Evolutionary conservation across 2,329 filamentous ascomycete genomes (phyloP), one percentile per base, ranked within the genome.

Genomic region (Fusarium sp.): DNA sequence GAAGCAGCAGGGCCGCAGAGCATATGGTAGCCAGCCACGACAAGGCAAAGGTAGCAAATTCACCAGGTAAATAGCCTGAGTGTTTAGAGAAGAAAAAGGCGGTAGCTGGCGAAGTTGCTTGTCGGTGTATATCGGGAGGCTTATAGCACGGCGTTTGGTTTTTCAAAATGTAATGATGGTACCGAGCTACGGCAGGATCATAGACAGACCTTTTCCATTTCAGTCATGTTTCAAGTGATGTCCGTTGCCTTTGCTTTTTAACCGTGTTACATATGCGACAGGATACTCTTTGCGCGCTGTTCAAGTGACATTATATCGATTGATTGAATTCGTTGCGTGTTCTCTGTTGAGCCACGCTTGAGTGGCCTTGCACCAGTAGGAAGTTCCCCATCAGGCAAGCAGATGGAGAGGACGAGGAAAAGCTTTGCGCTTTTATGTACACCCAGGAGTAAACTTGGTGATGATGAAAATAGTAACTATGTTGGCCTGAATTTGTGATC

Each of bases 21-120:
- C 85, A 40, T 95, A 94, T 73, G 92, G 92, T 35, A 92, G 89
- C 72, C 91, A 95, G 79, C 91, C 90, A 31, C 84, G 82, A 71
- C 90, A 92, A 76, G 72, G 73, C 29, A 62, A 58, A 8, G 56
- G 61, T 25, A 58, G 54, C 52, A 71, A 70, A 45, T 71, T 69
- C 34, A 66, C 58, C 31, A 71, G 65, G 58, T 70, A 64, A 36
- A 64, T 19, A 34, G 39, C 36, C 22, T 26, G 42, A 53, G 32
- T 45, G 52, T 35, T 31, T 12, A 36, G 9, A 36, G 26, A 48
- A 24, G 44, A 50, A 53, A 45, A 52, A 48, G 39, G 51, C 38
- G 56, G 46, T 42, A 41, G 52, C 51, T 47, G 44, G 56, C 56
- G 58, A 59, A 57, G 53, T 51, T 54, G 53, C 44, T 61, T 50